phyloP scores from a whole-genome alignment of 1,284 basidiomycete genomes.

The Puccinia horiana region DNA sequence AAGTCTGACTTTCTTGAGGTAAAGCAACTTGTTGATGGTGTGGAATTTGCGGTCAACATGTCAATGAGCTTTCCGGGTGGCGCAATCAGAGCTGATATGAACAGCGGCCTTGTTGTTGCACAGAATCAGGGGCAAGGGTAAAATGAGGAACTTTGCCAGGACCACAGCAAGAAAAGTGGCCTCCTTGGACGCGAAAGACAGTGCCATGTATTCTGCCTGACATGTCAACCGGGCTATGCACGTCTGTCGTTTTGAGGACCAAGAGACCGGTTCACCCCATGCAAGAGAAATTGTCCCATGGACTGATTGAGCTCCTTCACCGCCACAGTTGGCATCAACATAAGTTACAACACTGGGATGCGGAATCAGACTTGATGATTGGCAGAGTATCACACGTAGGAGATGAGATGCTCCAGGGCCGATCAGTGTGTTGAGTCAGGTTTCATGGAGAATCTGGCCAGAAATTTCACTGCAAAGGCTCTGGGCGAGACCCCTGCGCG shows the following conservation, averaged over 20 bases:
- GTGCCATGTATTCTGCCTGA: conserved; percentile 25
- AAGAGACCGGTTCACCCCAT: background rate
- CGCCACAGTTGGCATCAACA: conserved; percentile 24
- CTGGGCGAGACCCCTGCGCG: background rate
- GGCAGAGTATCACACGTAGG: background rate
- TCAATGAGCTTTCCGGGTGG: background rate
- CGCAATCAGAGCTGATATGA: too few relatives aligned
- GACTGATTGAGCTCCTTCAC: background rate
- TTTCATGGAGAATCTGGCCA: background rate
- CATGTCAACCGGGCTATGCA: conserved; percentile 14
- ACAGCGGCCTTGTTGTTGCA: too few relatives aligned
- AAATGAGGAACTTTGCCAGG: background rate
- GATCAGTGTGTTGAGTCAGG: background rate
- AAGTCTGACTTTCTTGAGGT: background rate
- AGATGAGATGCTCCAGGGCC: conserved; percentile 13
- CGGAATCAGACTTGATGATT: background rate
- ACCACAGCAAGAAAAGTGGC: background rate
- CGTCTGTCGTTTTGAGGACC: conserved; percentile 1
- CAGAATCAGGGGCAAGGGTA: background rate
- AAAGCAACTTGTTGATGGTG: background rate
- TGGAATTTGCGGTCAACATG: background rate
- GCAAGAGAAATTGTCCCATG: background rate
- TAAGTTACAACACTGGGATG: background rate
- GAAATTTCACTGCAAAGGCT: background rate
- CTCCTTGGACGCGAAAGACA: background rate